phyloP scores from a whole-genome alignment of 352 stramenopile genomes.

The Globisporangium ultimum region DNA sequence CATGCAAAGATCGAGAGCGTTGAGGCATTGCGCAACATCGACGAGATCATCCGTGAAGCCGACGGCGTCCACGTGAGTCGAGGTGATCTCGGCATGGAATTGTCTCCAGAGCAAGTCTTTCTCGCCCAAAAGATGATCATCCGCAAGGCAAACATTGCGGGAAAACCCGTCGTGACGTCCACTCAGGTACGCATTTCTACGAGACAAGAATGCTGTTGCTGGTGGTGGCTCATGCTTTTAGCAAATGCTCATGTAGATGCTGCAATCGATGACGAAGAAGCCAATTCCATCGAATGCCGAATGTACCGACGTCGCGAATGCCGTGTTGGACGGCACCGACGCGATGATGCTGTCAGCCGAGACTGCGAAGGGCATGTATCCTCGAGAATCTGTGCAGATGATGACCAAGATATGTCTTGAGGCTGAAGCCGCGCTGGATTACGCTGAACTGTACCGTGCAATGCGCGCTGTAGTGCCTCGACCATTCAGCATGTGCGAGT shows the following conservation, averaged over 20 bases:
- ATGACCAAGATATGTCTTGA: slow-evolving; percentile 93
- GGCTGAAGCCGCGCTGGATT: slow-evolving; percentile 83
- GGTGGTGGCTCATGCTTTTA: slow-evolving; percentile 11
- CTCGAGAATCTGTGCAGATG: slow-evolving; percentile 92
- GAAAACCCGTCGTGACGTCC: slow-evolving; percentile 98
- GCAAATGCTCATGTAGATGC: slow-evolving; percentile 86
- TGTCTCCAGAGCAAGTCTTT: slow-evolving; percentile 98
- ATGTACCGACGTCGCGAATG: slow-evolving; percentile 99
- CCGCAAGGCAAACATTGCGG: slow-evolving; percentile 92
- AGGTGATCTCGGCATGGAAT: slow-evolving; percentile 99
- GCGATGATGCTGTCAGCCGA: slow-evolving; percentile 99
- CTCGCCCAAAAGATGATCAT: slow-evolving; percentile 99
- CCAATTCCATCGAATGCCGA: slow-evolving; percentile 97
- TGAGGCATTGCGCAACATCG: slow-evolving; percentile 95
- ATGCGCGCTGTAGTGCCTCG: slow-evolving; percentile 40
- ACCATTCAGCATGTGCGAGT: slow-evolving; percentile 85
- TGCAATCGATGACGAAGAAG: slow-evolving; percentile 99
- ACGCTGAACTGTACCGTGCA: slow-evolving; percentile 63
- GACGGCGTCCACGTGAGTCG: slow-evolving; percentile 99
- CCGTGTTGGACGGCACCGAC: slow-evolving; percentile 98
- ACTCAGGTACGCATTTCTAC: slow-evolving; percentile 33
- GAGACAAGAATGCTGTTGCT: too few species aligned
- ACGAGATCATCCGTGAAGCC: slow-evolving; percentile 96
- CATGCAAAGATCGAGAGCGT: slow-evolving; percentile 99
- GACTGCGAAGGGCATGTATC: slow-evolving; percentile 98